Evolutionary conservation across 192 early-diverging fungal genomes (phyloP).

Genomic region (Paraglomus brasilianum): DNA sequence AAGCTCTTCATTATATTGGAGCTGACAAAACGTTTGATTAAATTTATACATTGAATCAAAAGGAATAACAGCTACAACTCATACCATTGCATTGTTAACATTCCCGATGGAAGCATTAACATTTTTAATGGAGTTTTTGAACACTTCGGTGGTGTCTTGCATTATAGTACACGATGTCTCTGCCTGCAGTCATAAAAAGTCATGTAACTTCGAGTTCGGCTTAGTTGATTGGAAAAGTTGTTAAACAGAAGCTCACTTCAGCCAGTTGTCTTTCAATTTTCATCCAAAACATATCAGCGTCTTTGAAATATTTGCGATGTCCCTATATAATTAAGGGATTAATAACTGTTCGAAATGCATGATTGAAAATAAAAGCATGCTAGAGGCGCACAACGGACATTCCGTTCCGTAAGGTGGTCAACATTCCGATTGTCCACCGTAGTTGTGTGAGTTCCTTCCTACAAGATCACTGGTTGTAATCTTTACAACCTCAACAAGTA

Average conservation of each 20-base stretch:
- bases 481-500: slow-evolving; percentile 4
- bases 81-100: slow-evolving; percentile 10
- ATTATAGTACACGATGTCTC: slow-evolving; percentile 7
- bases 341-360: background rate
- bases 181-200: slow-evolving; percentile 9
- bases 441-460: slow-evolving; percentile 27
- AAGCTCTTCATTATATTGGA: slow-evolving; percentile 14
- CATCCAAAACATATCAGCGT: slow-evolving; percentile 24
- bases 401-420: slow-evolving; percentile 31
- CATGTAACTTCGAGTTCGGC: background rate
- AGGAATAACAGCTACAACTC: slow-evolving; percentile 23
- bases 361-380: background rate
- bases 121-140: slow-evolving; percentile 18
- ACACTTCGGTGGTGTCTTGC: slow-evolving; percentile 20
- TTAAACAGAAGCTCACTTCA: slow-evolving; percentile 21
- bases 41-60: slow-evolving; percentile 19
- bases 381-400: background rate
- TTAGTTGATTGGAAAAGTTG: slow-evolving; percentile 20
- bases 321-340: slow-evolving; percentile 22
- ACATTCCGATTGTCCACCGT: slow-evolving; percentile 22
- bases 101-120: slow-evolving; percentile 20
- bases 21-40: slow-evolving; percentile 11
- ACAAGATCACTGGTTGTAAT: slow-evolving; percentile 2
- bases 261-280: slow-evolving; percentile 11
- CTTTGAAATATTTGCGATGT: slow-evolving; percentile 26